phyloP scores from a whole-genome alignment of 345 rosid species.

The Mercurialis annua region DNA sequence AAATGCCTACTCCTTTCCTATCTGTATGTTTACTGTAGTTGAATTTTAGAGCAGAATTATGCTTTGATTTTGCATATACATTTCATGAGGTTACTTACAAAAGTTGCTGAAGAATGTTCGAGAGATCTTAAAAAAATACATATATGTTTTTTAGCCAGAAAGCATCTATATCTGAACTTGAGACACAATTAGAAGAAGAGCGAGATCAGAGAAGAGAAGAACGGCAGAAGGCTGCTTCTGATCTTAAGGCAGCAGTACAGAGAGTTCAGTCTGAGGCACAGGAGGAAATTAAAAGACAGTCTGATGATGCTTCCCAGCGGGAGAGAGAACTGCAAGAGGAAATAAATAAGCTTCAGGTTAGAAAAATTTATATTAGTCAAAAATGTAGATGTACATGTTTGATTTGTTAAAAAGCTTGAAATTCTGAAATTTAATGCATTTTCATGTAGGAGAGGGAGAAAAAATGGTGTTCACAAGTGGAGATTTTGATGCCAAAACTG shows the following conservation, averaged over 20 bases:
- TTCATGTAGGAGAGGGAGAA: conserved; percentile 66
- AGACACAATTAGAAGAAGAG: conserved; percentile 73
- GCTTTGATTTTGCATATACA: background rate
- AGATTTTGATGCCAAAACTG: conserved; percentile 75
- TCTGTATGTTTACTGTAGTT: background rate
- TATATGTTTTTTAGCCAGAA: conserved; percentile 63
- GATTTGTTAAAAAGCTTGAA: conserved; percentile 10
- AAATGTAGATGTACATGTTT: conserved; percentile 11
- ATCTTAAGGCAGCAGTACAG: conserved; percentile 71
- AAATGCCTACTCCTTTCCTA: background rate
- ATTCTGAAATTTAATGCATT: conserved; percentile 20
- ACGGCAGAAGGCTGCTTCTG: conserved; percentile 64
- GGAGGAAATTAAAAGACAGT: conserved; percentile 59
- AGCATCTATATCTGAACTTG: conserved; percentile 69
- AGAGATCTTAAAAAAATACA: background rate
- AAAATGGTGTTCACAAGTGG: conserved; percentile 72
- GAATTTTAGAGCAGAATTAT: background rate
- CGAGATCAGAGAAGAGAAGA: conserved; percentile 79
- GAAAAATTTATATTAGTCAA: conserved; percentile 5
- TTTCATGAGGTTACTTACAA: background rate
- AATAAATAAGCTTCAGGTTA: conserved; percentile 81
- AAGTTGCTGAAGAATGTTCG: background rate
- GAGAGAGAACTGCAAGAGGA: conserved; percentile 79
- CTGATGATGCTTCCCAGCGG: conserved; percentile 57
- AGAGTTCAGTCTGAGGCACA: conserved; percentile 73